These are phyloP conservation scores for Trametes sp. DNA, from an alignment of 1,284 basidiomycete genomes.

Conservation along the genomic window DNA sequence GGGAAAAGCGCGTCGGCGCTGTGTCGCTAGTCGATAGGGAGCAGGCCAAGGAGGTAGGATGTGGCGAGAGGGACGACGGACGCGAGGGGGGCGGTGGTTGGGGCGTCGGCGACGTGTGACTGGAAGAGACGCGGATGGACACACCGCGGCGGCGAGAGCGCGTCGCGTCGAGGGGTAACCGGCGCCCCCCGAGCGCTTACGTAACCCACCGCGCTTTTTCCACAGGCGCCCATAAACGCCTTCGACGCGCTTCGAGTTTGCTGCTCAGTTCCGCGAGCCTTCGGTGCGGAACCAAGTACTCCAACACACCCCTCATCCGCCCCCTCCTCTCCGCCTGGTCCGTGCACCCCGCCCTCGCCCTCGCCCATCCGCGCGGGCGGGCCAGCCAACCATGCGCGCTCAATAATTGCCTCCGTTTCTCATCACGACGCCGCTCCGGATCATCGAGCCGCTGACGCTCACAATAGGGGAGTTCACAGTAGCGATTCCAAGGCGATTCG, in stretches of 20 bases:
- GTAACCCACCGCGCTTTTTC: conserved; percentile 32
- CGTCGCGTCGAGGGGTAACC: conserved; percentile 35
- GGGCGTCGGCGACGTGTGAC: conserved; percentile 35
- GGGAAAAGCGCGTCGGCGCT: conserved; percentile 24
- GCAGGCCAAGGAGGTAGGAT: conserved; percentile 13
- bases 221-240: conserved; percentile 24
- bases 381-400: conserved; percentile 17
- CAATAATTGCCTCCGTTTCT: conserved; percentile 16
- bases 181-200: conserved; percentile 32
- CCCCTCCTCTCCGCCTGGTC: neutral
- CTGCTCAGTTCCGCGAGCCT: neutral
- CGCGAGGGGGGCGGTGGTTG: conserved; percentile 30
- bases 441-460: conserved; percentile 29
- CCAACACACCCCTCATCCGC: neutral
- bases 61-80: conserved; percentile 21
- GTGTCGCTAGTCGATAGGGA: neutral
- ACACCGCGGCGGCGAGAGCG: conserved; percentile 35
- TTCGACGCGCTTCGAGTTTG: neutral
- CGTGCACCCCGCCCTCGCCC: neutral
- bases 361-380: conserved; percentile 11
- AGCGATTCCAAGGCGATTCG: too few relatives aligned
- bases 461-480: too few relatives aligned
- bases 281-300: neutral
- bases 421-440: conserved; percentile 25
- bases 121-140: conserved; percentile 34